Evolutionary conservation across 352 stramenopile species (phyloP).

Genomic region (Ochromonadaceae sp.): DNA sequence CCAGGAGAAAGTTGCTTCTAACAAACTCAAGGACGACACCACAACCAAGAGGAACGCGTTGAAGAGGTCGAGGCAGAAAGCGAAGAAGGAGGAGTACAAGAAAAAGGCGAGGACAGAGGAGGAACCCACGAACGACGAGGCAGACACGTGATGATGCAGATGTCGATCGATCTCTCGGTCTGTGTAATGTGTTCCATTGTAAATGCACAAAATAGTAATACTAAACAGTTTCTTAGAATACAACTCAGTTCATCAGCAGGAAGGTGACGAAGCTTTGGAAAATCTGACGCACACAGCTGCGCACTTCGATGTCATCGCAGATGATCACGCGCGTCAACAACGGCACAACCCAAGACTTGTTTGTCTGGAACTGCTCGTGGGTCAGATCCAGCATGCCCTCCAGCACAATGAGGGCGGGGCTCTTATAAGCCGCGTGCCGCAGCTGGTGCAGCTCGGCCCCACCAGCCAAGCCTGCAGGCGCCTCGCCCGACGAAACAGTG

Average conservation of each 20-base stretch:
- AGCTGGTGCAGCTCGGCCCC: neutral
- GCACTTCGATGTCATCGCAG: neutral
- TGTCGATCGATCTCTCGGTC: too few relatives aligned
- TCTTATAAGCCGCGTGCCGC: neutral
- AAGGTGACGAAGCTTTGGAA: neutral
- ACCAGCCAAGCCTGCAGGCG: neutral
- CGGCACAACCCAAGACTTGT: neutral
- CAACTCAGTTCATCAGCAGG: too few relatives aligned
- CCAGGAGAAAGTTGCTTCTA: slow-evolving; percentile 45
- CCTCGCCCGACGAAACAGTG: neutral
- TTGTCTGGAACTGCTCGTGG: neutral
- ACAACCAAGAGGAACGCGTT: slow-evolving; percentile 39
- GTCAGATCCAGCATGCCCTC: neutral
- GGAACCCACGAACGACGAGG: too few relatives aligned
- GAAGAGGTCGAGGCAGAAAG: slow-evolving; percentile 21
- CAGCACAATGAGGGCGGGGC: neutral
- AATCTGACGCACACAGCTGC: neutral
- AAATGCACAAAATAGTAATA: too few relatives aligned
- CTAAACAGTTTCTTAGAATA: too few relatives aligned
- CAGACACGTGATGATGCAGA: too few relatives aligned
- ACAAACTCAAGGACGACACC: slow-evolving; percentile 51
- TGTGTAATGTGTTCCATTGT: too few relatives aligned
- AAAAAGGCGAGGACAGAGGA: too few relatives aligned
- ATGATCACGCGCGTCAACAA: neutral
- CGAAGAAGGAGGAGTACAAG: slow-evolving; percentile 28